Percentiles rank a stretch among this genome's conserved stretches.
These are phyloP conservation scores for Fusarium nisikadoi DNA, from an alignment of 2,329 filamentous ascomycete genomes.

Conservation along the genomic window DNA sequence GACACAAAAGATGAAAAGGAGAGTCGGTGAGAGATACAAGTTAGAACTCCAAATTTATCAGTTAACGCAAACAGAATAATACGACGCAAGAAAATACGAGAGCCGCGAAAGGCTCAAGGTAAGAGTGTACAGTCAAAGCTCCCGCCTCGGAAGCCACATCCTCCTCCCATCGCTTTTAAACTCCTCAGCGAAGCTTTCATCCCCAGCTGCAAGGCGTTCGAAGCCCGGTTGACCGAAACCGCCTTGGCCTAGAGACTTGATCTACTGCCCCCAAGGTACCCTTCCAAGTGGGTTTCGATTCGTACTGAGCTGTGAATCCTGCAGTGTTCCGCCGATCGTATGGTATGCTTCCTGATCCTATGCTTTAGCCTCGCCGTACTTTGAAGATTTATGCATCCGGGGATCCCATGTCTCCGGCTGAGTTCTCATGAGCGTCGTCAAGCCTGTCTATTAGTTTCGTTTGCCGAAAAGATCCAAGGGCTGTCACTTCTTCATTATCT, in stretches of 20 bases:
- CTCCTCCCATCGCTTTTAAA: conserved; percentile 27
- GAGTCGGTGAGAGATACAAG: conserved; percentile 15
- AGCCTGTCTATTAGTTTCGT: conserved; percentile 33
- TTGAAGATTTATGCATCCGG: conserved; percentile 27
- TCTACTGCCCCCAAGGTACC: background rate
- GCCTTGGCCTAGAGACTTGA: background rate
- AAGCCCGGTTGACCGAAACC: background rate
- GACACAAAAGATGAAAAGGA: background rate
- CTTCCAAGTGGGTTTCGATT: background rate
- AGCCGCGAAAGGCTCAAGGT: conserved; percentile 32
- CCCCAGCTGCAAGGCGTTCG: background rate
- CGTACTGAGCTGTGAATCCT: conserved; percentile 17
- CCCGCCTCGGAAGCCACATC: conserved; percentile 23
- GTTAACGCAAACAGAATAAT: conserved; percentile 35
- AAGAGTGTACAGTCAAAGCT: conserved; percentile 43
- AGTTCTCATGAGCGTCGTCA: conserved; percentile 36
- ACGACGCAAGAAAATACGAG: conserved; percentile 38
- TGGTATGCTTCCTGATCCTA: conserved; percentile 34
- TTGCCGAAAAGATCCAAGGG: conserved; percentile 14
- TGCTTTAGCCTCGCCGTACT: conserved; percentile 14
- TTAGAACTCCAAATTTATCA: conserved; percentile 37
- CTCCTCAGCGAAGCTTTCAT: conserved; percentile 9
- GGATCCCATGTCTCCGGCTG: conserved; percentile 17
- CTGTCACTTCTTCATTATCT: conserved; percentile 5
- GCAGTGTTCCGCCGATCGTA: conserved; percentile 8